Percentiles rank a stretch among this genome's conserved stretches.
phyloP scores from a whole-genome alignment of 1,284 basidiomycete species.

The Cryptococcus deneoformans region DNA sequence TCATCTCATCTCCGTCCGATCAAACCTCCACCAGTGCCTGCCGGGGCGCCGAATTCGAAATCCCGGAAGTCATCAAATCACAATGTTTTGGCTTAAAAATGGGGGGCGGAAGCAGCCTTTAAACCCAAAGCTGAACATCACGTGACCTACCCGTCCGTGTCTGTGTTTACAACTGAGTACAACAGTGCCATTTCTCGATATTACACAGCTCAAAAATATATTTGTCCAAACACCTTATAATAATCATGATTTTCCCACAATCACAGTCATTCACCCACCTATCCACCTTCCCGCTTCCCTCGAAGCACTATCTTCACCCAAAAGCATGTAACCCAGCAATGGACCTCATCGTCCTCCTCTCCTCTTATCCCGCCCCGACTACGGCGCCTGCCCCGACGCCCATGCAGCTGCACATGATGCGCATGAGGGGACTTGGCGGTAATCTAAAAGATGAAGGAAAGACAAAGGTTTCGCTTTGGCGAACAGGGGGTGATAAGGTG shows the following conservation, averaged over 20 bases:
- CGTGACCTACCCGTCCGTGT: no score
- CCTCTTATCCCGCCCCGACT: conserved; percentile 2
- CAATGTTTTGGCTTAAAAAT: no score
- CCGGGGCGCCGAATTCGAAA: no score
- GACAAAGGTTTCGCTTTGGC: conserved; percentile 31
- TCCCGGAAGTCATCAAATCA: no score
- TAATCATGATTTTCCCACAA: conserved; percentile 1
- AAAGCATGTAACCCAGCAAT: conserved; percentile 42
- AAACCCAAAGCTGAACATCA: no score
- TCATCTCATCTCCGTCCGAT: no score
- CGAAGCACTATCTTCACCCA: conserved; percentile 32
- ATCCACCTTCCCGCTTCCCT: conserved; percentile 21
- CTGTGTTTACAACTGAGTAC: no score
- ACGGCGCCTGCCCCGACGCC: not conserved
- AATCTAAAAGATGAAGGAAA: conserved; percentile 26
- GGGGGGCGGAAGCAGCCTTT: no score
- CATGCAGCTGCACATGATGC: not conserved
- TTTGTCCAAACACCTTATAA: no score
- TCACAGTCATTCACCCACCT: conserved; percentile 33
- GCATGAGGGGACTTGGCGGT: not conserved
- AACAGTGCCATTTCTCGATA: no score
- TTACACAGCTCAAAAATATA: no score
- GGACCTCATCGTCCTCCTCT: conserved; percentile 41
- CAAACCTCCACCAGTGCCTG: no score
- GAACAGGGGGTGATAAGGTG: conserved; percentile 38